Evolutionary conservation across 106 monocot genomes (phyloP).

Genomic region (Agapanthus africanus): DNA sequence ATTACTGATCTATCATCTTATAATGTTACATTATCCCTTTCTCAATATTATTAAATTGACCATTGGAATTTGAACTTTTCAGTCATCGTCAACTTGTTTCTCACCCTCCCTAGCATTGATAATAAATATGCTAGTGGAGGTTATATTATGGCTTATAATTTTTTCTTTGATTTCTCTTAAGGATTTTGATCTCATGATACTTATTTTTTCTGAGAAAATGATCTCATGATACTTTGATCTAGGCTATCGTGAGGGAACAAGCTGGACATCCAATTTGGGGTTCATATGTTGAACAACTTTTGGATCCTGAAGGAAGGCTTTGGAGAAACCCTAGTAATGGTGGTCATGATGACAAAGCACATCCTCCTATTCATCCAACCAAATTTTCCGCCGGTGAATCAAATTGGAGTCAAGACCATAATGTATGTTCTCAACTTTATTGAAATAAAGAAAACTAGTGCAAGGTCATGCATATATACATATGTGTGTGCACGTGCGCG

Average conservation of each 20-base stretch:
- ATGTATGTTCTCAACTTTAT: constrained; percentile 50
- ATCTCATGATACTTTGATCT: constrained; percentile 12
- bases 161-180: too few relatives aligned
- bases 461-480: too few relatives aligned
- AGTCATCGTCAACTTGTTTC: too few relatives aligned
- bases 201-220: too few relatives aligned
- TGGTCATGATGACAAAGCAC: constrained; percentile 98
- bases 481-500: too few relatives aligned
- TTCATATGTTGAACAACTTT: constrained; percentile 66
- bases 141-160: neutral
- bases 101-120: neutral
- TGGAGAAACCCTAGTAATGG: constrained; percentile 98
- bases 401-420: constrained; percentile 76
- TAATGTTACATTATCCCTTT: too few relatives aligned
- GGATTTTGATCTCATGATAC: too few relatives aligned
- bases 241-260: constrained; percentile 87
- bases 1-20: too few relatives aligned
- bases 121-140: neutral
- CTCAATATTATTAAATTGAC: too few relatives aligned
- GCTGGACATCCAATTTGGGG: constrained; percentile 75
- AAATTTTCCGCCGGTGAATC: constrained; percentile 79
- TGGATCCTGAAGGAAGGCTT: constrained; percentile 74
- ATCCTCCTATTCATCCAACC: constrained; percentile 98
- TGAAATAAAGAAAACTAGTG: too few relatives aligned
- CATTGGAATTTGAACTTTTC: too few relatives aligned